These are phyloP conservation scores for Aureoboletus auriporus DNA, from an alignment of 768 basidiomycete genomes.

Conservation along the genomic window DNA sequence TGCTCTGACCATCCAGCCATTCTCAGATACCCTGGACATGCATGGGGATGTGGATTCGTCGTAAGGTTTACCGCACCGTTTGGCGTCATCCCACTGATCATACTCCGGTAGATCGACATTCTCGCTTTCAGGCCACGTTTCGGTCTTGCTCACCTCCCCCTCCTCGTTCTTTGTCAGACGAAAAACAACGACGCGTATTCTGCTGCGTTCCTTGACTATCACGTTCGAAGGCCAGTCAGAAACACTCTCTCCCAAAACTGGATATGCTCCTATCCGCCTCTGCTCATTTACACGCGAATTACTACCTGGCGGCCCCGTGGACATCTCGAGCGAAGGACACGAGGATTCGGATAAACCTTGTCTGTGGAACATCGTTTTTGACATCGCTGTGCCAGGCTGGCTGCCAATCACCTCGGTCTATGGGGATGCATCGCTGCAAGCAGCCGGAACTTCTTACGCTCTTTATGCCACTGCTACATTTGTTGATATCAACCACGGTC, in stretches of 20 bases:
- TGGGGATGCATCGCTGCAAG: slow-evolving; percentile 38
- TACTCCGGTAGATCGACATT: slow-evolving; percentile 62
- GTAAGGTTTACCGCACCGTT: slow-evolving; percentile 40
- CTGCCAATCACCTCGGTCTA: slow-evolving; percentile 59
- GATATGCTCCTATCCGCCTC: slow-evolving; percentile 68
- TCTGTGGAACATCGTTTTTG: slow-evolving; percentile 74
- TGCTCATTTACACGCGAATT: slow-evolving; percentile 66
- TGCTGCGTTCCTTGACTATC: slow-evolving; percentile 67
- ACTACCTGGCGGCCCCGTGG: slow-evolving; percentile 41
- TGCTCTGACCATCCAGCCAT: slow-evolving; percentile 59
- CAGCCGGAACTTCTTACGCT: slow-evolving; percentile 58
- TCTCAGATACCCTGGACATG: slow-evolving; percentile 57
- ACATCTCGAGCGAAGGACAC: slow-evolving; percentile 60
- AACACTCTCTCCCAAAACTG: slow-evolving; percentile 54
- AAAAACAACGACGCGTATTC: slow-evolving; percentile 44
- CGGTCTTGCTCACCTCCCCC: slow-evolving; percentile 57
- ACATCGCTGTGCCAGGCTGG: slow-evolving; percentile 88
- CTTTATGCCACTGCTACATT: slow-evolving; percentile 67
- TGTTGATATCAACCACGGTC: slow-evolving; percentile 40
- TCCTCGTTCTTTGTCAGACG: slow-evolving; percentile 51
- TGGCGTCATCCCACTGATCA: slow-evolving; percentile 4
- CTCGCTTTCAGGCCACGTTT: slow-evolving; percentile 81
- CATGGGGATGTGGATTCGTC: slow-evolving; percentile 61
- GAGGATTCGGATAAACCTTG: slow-evolving; percentile 54
- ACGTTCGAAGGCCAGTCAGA: slow-evolving; percentile 88